These are phyloP conservation scores for Macrophomina pseudophaseolina DNA, from an alignment of 2,329 filamentous ascomycete genomes.

Conservation along the genomic window DNA sequence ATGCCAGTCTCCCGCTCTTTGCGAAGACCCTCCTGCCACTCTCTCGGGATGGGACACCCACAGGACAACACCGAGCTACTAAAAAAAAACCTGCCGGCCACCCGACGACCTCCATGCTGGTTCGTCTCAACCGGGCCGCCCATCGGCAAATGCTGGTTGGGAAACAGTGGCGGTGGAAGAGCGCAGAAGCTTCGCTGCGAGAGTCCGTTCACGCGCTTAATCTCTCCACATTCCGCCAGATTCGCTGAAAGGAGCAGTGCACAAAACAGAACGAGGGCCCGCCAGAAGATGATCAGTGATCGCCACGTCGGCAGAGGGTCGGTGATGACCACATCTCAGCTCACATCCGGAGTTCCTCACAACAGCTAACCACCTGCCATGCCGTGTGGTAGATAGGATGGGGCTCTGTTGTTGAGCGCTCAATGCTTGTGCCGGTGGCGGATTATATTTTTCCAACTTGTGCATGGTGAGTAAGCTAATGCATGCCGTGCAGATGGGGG, in stretches of 20 bases:
- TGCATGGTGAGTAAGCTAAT: background rate
- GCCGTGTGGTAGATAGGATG: background rate
- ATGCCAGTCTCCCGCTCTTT: too few species aligned
- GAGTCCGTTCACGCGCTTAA: background rate
- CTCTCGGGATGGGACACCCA: too few species aligned
- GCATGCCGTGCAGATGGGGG: background rate
- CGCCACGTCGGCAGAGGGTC: background rate
- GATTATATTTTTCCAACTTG: background rate
- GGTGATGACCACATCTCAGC: background rate
- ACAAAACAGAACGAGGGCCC: background rate
- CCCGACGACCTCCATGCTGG: background rate
- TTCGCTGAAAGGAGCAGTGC: background rate
- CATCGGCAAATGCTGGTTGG: background rate
- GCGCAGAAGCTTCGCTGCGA: background rate
- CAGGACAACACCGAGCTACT: too few species aligned
- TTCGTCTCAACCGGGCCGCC: background rate
- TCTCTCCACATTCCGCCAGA: background rate
- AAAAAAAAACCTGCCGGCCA: background rate
- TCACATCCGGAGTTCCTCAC: background rate
- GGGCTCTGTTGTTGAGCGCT: background rate
- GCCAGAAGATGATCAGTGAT: background rate
- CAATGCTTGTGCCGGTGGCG: background rate
- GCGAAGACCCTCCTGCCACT: too few species aligned
- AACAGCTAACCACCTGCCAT: conserved; percentile 4
- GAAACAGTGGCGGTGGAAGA: background rate